phyloP scores from a whole-genome alignment of 1,139 yeast genomes.

The Taphrina confusa region DNA sequence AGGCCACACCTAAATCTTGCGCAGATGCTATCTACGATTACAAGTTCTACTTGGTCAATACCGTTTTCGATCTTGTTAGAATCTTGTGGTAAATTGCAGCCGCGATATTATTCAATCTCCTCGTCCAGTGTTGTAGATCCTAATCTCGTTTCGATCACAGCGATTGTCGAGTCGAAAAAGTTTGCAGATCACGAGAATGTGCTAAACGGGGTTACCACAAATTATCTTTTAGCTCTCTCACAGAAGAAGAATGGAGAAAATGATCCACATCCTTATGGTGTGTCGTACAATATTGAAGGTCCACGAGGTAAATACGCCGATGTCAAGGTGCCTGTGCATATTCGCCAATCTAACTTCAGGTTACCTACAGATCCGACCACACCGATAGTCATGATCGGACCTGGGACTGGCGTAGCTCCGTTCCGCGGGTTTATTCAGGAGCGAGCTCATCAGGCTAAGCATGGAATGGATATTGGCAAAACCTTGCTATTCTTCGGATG shows the following conservation, averaged over 20 bases:
- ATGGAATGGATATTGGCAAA: conserved; percentile 64
- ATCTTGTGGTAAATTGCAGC: conserved; percentile 76
- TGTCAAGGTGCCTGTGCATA: conserved; percentile 79
- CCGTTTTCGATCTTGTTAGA: conserved; percentile 87
- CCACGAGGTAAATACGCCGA: conserved; percentile 65
- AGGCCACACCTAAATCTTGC: conserved; percentile 68
- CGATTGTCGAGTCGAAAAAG: conserved; percentile 79
- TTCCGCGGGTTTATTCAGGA: conserved; percentile 92
- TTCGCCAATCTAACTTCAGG: conserved; percentile 92
- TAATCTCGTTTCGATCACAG: conserved; percentile 69
- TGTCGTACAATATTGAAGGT: conserved; percentile 71
- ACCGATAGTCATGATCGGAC: conserved; percentile 91
- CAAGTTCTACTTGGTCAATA: conserved; percentile 62
- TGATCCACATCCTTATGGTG: conserved; percentile 48
- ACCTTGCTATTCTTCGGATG: conserved; percentile 74
- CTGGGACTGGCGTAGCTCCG: conserved; percentile 98
- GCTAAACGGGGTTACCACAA: conserved; percentile 87
- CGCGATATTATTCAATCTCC: conserved; percentile 95
- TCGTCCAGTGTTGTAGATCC: conserved; percentile 83
- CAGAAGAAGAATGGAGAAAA: conserved; percentile 55
- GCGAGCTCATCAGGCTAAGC: conserved; percentile 56
- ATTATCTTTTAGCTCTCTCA: conserved; percentile 74
- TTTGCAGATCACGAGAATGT: conserved; percentile 49
- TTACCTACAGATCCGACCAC: conserved; percentile 82
- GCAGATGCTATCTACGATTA: conserved; percentile 63